These are phyloP conservation scores for Podila epigama DNA, from an alignment of 192 early-diverging fungal genomes.

Conservation along the genomic window DNA sequence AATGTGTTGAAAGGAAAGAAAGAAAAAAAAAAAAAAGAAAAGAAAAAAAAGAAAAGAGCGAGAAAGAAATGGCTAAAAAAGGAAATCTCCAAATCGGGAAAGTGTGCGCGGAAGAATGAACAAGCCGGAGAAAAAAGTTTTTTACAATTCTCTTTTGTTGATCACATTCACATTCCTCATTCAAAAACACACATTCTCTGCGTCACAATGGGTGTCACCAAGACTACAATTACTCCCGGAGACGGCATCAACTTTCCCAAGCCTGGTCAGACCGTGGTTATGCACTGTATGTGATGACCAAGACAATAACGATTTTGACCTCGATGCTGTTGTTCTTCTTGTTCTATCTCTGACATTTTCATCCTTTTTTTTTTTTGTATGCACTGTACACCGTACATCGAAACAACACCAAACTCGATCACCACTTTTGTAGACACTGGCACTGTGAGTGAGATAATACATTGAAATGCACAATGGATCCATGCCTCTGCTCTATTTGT, in stretches of 20 bases:
- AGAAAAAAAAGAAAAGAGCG: too few species aligned
- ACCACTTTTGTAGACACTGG: conserved; percentile 14
- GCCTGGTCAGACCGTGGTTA: conserved; percentile 70
- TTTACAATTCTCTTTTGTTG: not conserved
- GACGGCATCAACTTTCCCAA: conserved; percentile 65
- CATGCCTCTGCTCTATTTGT: too few species aligned
- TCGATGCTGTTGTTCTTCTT: not conserved
- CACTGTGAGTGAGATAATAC: conserved; percentile 39
- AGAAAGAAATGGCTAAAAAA: too few species aligned
- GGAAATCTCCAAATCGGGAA: too few species aligned
- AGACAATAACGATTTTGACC: too few species aligned
- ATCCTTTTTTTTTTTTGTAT: not conserved
- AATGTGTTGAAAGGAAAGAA: not conserved
- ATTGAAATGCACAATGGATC: too few species aligned
- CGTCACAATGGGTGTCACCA: conserved; percentile 33
- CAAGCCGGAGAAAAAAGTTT: too few species aligned
- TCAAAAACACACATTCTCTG: not conserved
- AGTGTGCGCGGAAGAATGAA: too few species aligned
- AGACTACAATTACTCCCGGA: conserved; percentile 50
- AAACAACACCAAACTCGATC: too few species aligned
- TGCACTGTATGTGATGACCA: conserved; percentile 65
- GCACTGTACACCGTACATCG: not conserved
- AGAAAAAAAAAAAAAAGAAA: not conserved
- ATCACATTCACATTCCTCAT: not conserved
- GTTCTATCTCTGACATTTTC: not conserved